These are phyloP conservation scores for Auxenochlorella pyrenoidosa DNA, from an alignment of 139 green algal genomes.

Conservation along the genomic window DNA sequence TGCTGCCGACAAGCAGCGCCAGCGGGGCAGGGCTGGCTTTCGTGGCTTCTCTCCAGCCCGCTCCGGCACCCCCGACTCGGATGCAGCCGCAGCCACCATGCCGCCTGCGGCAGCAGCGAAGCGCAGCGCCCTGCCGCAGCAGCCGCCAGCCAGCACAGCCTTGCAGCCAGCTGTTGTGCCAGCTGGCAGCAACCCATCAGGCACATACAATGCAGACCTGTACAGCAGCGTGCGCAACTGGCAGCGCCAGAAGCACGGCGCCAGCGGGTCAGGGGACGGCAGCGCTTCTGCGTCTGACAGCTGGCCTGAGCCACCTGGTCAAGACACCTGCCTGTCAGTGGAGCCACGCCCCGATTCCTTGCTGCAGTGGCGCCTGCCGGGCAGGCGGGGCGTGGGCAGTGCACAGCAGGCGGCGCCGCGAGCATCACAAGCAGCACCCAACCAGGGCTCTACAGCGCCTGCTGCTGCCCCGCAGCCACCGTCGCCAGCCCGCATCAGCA, in stretches of 20 bases:
- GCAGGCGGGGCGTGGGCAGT: neutral
- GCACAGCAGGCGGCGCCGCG: neutral
- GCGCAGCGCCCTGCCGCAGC: neutral
- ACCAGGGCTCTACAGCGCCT: neutral
- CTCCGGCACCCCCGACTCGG: too few relatives aligned
- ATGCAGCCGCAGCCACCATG: neutral
- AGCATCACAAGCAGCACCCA: neutral
- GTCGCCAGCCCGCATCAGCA: neutral
- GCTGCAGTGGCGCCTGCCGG: constrained; percentile 22
- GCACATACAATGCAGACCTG: constrained; percentile 1
- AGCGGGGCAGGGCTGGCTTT: neutral
- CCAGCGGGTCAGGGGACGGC: neutral
- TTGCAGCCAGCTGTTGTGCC: too few relatives aligned
- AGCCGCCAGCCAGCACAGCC: neutral
- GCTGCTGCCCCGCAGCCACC: neutral
- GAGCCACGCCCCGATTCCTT: constrained; percentile 14
- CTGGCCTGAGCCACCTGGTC: neutral
- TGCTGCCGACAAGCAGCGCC: neutral
- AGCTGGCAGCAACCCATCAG: too few relatives aligned
- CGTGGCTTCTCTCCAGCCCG: neutral
- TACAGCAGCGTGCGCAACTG: constrained; percentile 29
- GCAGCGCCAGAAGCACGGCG: constrained; percentile 20
- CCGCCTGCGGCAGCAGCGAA: neutral
- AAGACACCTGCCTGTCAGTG: neutral
- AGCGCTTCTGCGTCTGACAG: neutral